Conservation (phyloP, 805 yeast species). For the Schwanniomyces vanrijiae region DNA sequence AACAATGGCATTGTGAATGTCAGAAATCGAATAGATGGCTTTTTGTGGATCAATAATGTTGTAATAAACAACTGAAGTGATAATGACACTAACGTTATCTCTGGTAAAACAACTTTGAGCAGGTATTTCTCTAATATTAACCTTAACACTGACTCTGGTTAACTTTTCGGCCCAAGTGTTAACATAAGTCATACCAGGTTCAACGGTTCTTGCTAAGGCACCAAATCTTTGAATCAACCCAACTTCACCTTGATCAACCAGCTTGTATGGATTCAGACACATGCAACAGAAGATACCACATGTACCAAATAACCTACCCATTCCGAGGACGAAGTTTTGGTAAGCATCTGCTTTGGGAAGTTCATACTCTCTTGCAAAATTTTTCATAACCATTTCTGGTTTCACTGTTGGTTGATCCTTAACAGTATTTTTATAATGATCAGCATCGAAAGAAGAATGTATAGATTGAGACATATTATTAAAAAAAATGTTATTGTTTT, state of each 20-base stretch:
- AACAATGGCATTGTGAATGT: conserved; percentile 54
- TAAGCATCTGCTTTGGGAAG: conserved; percentile 42
- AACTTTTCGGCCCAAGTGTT: conserved; percentile 65
- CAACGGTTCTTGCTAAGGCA: conserved; percentile 60
- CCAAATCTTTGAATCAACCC: conserved; percentile 70
- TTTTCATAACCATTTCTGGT: conserved; percentile 42
- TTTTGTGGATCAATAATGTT: conserved; percentile 67
- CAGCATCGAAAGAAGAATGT: conserved; percentile 1
- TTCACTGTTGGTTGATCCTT: conserved; percentile 22
- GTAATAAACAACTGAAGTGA: conserved; percentile 67
- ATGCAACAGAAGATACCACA: conserved; percentile 57
- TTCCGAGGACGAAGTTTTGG: conserved; percentile 35
- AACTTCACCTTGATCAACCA: conserved; percentile 65
- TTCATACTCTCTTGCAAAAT: conserved; percentile 41
- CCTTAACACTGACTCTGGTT: conserved; percentile 50
- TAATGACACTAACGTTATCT: conserved; percentile 62
- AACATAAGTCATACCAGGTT: conserved; percentile 66
- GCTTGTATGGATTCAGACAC: conserved; percentile 59
- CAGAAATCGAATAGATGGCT: conserved; percentile 57
- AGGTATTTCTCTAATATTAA: conserved; percentile 63
- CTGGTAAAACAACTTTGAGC: conserved; percentile 70
- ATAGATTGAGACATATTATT: background rate
- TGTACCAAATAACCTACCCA: conserved; percentile 52
- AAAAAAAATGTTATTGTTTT: background rate
- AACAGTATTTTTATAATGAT: background rate